Base-by-base conservation (phyloP, 208 protist species). In the Trypanosomatidae sp. region DNA sequence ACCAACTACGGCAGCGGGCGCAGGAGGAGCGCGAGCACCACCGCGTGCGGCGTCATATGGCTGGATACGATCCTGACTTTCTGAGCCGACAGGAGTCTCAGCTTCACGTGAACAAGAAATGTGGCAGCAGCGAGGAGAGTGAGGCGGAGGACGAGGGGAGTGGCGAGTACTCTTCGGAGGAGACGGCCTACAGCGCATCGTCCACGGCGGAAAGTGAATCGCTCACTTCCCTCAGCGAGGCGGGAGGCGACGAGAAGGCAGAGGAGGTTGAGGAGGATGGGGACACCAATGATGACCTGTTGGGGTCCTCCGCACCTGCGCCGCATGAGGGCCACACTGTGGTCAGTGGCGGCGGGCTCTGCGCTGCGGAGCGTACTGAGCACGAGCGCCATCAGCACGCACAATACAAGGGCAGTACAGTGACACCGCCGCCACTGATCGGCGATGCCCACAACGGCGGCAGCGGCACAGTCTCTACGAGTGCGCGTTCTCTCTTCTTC, bases 401-500 rank as follows among this genome's bases (percentile, higher is more conserved):
- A 47, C 50, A 58, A 2, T 17, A 28, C 22, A 25, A n/a, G 66
- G n/a, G 66, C 36, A 15, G 64, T 12, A 36, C 64, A 28, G 44
- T 46, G 64, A 46, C 60, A 10, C 19, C 60, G 36, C 22, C 33
- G 7, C 22, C 17, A 46, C 25, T 2, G 28, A 22, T 53, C 9
- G 46, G 13, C 55, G 62, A 41, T n/a, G 15, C 8, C 3, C 43
- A n/a, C 30, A 30, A 46, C 39, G 2, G 69, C 56, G 43, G 17
- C 59, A 43, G 43, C 43, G 17, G 4, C 52, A 30, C 36, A 25
- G 46, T 19, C 28, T 19, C 22, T 19, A 8, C 17, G 15, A 19
- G 28, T 62, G 58, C 68, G 13, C 73, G 74, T 19, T 85, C 77
- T 19, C 76, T 85, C 28, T 85, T 80, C 41, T 84, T 88, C 62